Percentiles rank a stretch among this genome's conserved stretches.
phyloP scores from a whole-genome alignment of 176 grass and related monocot species.

The Triticum monococcum region DNA sequence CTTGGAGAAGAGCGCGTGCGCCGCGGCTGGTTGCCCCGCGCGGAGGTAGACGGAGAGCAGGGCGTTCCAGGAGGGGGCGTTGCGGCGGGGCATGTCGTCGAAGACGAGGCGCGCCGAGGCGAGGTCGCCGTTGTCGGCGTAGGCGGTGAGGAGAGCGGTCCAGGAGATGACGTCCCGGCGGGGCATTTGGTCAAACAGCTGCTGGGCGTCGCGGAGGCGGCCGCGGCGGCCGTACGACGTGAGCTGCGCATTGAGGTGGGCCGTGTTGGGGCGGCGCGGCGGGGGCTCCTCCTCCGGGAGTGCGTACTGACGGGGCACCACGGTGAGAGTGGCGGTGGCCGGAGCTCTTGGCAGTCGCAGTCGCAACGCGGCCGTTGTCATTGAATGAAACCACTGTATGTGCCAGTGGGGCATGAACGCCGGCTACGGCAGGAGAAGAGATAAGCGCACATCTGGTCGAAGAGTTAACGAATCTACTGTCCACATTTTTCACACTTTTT shows the following conservation, averaged over 20 bases:
- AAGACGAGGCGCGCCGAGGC: slow-evolving; percentile 50
- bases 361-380: slow-evolving; percentile 35
- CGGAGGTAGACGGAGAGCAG: slow-evolving; percentile 55
- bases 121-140: slow-evolving; percentile 38
- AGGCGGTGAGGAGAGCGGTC: slow-evolving; percentile 71
- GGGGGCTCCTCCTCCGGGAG: neutral
- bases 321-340: neutral
- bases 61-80: slow-evolving; percentile 63
- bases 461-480: too few relatives aligned
- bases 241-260: slow-evolving; percentile 53
- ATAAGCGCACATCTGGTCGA: neutral
- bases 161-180: slow-evolving; percentile 72
- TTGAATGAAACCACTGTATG: neutral
- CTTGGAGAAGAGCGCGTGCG: slow-evolving; percentile 48
- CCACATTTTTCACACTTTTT: neutral
- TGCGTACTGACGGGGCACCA: neutral
- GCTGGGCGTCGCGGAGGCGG: slow-evolving; percentile 49
- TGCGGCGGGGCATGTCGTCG: slow-evolving; percentile 64
- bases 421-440: neutral
- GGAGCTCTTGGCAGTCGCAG: slow-evolving; percentile 31
- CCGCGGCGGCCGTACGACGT: slow-evolving; percentile 53
- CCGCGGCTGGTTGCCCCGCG: slow-evolving; percentile 11
- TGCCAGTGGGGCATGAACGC: neutral
- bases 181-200: slow-evolving; percentile 61
- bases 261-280: slow-evolving; percentile 18